Conservation (phyloP, 805 yeast genomes). For the Candida stauntonica region DNA sequence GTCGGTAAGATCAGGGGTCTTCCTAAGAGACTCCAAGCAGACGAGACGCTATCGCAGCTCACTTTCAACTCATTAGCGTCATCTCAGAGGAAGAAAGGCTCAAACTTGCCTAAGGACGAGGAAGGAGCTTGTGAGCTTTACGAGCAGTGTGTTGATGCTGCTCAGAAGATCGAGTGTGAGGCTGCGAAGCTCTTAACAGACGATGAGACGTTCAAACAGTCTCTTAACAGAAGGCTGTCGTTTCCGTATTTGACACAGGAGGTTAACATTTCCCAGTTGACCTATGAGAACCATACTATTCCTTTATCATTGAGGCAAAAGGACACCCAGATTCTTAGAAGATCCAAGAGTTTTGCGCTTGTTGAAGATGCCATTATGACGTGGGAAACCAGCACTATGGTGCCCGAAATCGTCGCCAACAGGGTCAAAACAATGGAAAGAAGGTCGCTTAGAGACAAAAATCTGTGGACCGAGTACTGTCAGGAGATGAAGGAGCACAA, state of each 20-base stretch:
- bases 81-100: conserved; percentile 2
- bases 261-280: conserved; percentile 27
- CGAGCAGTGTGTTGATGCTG: too few species aligned
- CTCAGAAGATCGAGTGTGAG: neutral
- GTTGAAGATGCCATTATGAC: conserved; percentile 22
- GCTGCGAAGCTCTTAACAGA: conserved; percentile 6
- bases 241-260: conserved; percentile 35
- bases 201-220: conserved; percentile 13
- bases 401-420: conserved; percentile 12
- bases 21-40: conserved; percentile 23
- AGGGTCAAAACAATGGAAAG: conserved; percentile 10
- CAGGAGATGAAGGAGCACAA: conserved; percentile 4
- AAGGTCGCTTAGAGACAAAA: neutral
- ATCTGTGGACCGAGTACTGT: neutral
- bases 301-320: conserved; percentile 3
- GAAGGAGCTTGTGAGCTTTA: neutral
- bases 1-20: conserved; percentile 25
- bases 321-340: conserved; percentile 16
- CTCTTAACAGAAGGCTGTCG: conserved; percentile 32
- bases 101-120: conserved; percentile 1
- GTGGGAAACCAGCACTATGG: conserved; percentile 13
- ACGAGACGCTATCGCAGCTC: conserved; percentile 12
- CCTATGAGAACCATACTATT: conserved; percentile 23
- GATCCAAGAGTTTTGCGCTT: conserved; percentile 36
- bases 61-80: conserved; percentile 1